phyloP scores from a whole-genome alignment of 768 basidiomycete species.

The Cubamyces sp. region DNA sequence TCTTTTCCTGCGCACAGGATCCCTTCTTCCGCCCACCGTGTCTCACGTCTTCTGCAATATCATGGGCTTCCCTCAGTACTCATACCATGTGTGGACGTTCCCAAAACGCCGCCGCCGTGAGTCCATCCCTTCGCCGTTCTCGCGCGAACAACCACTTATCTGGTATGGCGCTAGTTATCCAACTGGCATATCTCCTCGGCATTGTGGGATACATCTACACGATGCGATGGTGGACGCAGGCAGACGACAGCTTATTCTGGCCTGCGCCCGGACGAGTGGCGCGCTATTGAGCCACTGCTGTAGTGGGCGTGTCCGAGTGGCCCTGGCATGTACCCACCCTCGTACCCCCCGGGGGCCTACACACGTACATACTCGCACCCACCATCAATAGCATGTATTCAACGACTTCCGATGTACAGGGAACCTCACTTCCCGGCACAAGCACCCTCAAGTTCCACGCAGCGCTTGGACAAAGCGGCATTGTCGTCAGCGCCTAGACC shows the following conservation, averaged over 20 bases:
- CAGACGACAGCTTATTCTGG: slow-evolving; percentile 49
- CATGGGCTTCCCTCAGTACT: slow-evolving; percentile 85
- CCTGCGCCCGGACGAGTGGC: slow-evolving; percentile 11
- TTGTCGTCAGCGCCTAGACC: slow-evolving; percentile 11
- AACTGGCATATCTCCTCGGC: slow-evolving; percentile 58
- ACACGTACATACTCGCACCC: not conserved
- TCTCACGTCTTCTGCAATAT: slow-evolving; percentile 93
- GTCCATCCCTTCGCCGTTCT: slow-evolving; percentile 30
- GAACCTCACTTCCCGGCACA: not conserved
- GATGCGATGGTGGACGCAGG: slow-evolving; percentile 56
- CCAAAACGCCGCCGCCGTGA: slow-evolving; percentile 56
- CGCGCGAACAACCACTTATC: not conserved
- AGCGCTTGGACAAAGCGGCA: slow-evolving; percentile 13
- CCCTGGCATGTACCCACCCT: not conserved
- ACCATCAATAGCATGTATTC: not conserved
- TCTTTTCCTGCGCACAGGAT: slow-evolving; percentile 85
- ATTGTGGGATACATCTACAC: slow-evolving; percentile 58
- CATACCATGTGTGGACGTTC: slow-evolving; percentile 55
- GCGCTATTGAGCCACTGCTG: slow-evolving; percentile 13
- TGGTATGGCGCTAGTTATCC: slow-evolving; percentile 49
- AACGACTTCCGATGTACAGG: not conserved
- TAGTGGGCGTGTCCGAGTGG: not conserved
- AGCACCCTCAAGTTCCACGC: slow-evolving; percentile 1
- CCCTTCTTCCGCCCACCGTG: slow-evolving; percentile 73
- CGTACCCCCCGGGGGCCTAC: not conserved